Base-by-base conservation (phyloP, 306 rosid species). In the Vachellia collinsii region DNA sequence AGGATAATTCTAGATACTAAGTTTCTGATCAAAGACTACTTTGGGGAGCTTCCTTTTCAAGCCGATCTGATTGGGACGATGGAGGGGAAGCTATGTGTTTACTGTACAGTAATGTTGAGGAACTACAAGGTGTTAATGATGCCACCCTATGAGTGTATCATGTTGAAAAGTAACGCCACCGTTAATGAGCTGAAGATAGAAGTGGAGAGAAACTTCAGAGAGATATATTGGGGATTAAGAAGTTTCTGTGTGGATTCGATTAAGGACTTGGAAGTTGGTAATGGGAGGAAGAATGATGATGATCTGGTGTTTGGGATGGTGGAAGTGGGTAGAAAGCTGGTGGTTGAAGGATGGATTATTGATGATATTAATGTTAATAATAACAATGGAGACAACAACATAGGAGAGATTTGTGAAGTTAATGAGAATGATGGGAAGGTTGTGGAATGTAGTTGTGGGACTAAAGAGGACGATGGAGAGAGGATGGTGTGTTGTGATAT, bases 401-500 rank as follows among this genome's bases (percentile, higher is more conserved):
- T 46, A 62, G 80, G 76, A 22, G 77, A 84, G 67, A 63, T 91
- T 0, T 80, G 25, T 73, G 97, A 90, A 72, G 41, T 42, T 79
- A 11, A 86, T 42, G 0, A 67, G 9, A 8, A 78, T 6, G 71
- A 56, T 38, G 79, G 78, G 12, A 46, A 72, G 41, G 37, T 70
- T 22, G 87, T 95, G 84, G 89, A 90, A 1, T 91, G 98, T 75
- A 70, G 44, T 56, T 93, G 98, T 88, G 99, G 98, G 50, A 88
- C 96, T 2, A 88, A 80, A 61, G 98, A 93, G 10, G 97, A 93
- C 38, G 98, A 93, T 66, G 99, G 98, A n/a, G 97, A 95, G 50
- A 87, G 96, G 43, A 88, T 91, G 93, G 85, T 95, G 0, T 74
- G 83, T 0, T 94, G 97, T 82, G 99, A 94, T 82, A 94, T 94